Conservation (phyloP, 441 rosid species). For the Heliophila coronopifolia region DNA sequence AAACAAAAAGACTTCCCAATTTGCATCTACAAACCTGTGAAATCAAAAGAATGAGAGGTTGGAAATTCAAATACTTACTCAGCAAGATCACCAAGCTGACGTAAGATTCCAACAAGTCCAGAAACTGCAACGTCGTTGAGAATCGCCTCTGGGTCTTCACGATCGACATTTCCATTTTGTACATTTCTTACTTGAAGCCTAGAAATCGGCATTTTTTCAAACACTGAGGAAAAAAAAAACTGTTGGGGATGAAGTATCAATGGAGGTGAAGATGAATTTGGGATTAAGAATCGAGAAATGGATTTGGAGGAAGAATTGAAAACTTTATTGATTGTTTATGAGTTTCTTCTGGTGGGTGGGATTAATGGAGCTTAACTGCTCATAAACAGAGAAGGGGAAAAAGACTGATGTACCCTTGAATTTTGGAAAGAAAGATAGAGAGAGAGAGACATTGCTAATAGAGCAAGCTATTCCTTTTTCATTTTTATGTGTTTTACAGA, state of each 20-base stretch:
- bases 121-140: slow-evolving; percentile 81
- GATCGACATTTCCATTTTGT: slow-evolving; percentile 44
- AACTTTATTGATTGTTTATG: slow-evolving; percentile 7
- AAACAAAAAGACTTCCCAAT: slow-evolving; percentile 1
- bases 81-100: slow-evolving; percentile 95
- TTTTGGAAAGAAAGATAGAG: slow-evolving; percentile 20
- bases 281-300: slow-evolving; percentile 18
- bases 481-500: slow-evolving; percentile 22
- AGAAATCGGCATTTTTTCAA: slow-evolving; percentile 54
- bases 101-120: slow-evolving; percentile 96
- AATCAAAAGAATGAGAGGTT: too few species aligned
- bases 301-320: slow-evolving; percentile 2
- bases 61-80: slow-evolving; percentile 81
- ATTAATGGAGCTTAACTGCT: slow-evolving; percentile 24
- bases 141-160: slow-evolving; percentile 76
- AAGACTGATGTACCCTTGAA: too few species aligned
- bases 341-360: slow-evolving; percentile 26
- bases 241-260: slow-evolving; percentile 1
- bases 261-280: neutral
- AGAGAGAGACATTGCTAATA: slow-evolving; percentile 27
- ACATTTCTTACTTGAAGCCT: too few species aligned
- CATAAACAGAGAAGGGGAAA: slow-evolving; percentile 21
- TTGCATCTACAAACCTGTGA: neutral
- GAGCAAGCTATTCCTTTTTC: slow-evolving; percentile 31
- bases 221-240: slow-evolving; percentile 5